A percentile compares a stretch with the other conserved stretches of the same genome.
phyloP scores from a whole-genome alignment of 179 eudicot genomes.

The Pouteria campechiana region DNA sequence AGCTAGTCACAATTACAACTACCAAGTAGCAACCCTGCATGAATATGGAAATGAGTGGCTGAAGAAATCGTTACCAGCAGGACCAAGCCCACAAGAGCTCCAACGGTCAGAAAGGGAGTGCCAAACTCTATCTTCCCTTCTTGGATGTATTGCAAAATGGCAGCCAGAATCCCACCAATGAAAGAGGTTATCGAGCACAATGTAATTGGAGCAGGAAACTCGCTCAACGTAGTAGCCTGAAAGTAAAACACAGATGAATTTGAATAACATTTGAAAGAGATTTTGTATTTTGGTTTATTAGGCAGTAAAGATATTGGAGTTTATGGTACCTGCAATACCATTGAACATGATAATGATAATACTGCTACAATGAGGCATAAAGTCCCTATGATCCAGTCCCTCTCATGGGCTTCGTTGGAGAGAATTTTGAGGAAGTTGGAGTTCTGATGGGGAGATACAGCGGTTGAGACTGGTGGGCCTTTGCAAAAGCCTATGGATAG shows the following conservation, averaged over 20 bases:
- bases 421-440: constrained; percentile 2
- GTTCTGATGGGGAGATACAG: background rate
- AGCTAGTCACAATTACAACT: no score
- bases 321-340: constrained; percentile 68
- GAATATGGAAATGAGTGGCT: no score
- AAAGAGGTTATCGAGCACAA: constrained; percentile 55
- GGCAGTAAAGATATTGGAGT: no score
- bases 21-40: no score
- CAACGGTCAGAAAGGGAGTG: constrained; percentile 24
- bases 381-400: constrained; percentile 33
- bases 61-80: constrained; percentile 51
- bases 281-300: no score
- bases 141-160: constrained; percentile 22
- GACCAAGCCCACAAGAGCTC: constrained; percentile 24
- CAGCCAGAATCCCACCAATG: constrained; percentile 34
- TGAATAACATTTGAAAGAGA: no score
- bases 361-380: constrained; percentile 56
- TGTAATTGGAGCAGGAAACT: constrained; percentile 55
- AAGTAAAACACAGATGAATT: no score
- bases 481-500: constrained; percentile 53
- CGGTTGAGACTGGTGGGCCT: no score
- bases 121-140: constrained; percentile 15
- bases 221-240: constrained; percentile 41
- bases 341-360: constrained; percentile 38
- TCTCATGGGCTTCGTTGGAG: no score